Evolutionary conservation across 495 filamentous ascomycete genomes (phyloP), one percentile per base, ranked within the genome.

Genomic region (Jackrogersella multiformis): DNA sequence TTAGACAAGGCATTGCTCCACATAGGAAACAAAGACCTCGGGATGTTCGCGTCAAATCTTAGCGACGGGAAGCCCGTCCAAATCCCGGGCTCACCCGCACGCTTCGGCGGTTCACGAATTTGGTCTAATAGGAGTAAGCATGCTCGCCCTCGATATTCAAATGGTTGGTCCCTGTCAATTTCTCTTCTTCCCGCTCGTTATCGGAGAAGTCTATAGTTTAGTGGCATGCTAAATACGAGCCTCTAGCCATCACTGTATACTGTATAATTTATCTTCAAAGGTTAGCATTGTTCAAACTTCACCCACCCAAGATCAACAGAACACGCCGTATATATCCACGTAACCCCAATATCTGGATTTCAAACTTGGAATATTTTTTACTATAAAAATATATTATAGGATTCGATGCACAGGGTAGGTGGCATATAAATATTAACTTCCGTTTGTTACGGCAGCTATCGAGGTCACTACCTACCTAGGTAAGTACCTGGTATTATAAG

Each of bases 391-490:
- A n/a, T n/a, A n/a, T n/a, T n/a, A n/a, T n/a, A n/a, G n/a, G n/a
- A n/a, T n/a, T n/a, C n/a, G n/a, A n/a, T n/a, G n/a, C n/a, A n/a
- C n/a, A n/a, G n/a, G n/a, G n/a, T n/a, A n/a, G n/a, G n/a, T n/a
- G 7, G 26, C 4, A 26, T 46, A 26, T 13, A 12, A 26, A 26
- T 7, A 4, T 12, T 5, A n/a, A 2, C 10, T n/a, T 49, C 45
- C 45, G 45, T 49, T 49, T 49, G n/a, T 49, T 49, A 49, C 45
- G 26, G 45, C 45, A 1, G 6, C 13, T 16, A 49, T n/a, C 24
- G 5, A 32, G 24, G 5, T 4, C n/a, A 48, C 10, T 24, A 24
- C 10, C 45, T 32, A 46, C 42, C 21, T 49, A 49, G 23, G 45
- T n/a, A 49, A 32, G 45, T 49, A 24, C 12, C 45, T 30, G 45